Base-by-base conservation (phyloP, 2,329 filamentous ascomycete species). In the Calonectria henricotiae region DNA sequence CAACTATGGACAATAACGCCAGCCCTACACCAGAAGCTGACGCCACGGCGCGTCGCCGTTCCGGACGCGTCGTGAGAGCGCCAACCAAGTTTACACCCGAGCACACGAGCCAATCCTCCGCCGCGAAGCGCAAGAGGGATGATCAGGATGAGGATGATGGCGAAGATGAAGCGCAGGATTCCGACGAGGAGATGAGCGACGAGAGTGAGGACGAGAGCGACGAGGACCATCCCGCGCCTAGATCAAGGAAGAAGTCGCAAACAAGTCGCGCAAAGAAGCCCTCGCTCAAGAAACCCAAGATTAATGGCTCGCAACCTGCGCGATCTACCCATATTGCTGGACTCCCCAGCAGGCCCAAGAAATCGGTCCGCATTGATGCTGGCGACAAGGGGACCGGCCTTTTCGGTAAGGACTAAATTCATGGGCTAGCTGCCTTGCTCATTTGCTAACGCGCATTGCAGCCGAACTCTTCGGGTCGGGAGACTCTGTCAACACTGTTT, bases 401-500 rank as follows among this genome's bases (percentile, higher is more conserved):
- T 8, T 91, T 89, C 75, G 85, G 89, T 91, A 82, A 73, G 86
- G 67, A 70, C 44, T 20, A 12, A 32, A 35, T 44, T 60, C 54
- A 15, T 37, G 27, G 23, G 27, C 30, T 15, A 63, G 60, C 41
- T 43, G 58, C 23, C 32, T 70, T 65, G 65, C 54, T 30, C 32
- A 15, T n/a, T 58, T 65, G 64, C 78, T 79, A 60, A 80, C 74
- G 46, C 64, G 32, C 32, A 51, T 25, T 69, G 39, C 71, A 93
- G 91, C 87, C 75, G 89, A 91, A 66, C 86, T 93, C 11, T 92
- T 92, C 75, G 87, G 85, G 46, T 90, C 89, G 17, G 89, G 89
- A 41, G 84, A 89, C 67, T 81, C 85, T 62, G 83, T 87, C 20
- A 85, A 90, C 66, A 85, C 88, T 68, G 87, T 92, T 65, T 89